Percentiles rank a stretch among this genome's conserved stretches.
These are phyloP conservation scores for Podospora comata DNA, from an alignment of 495 filamentous ascomycete genomes.

Conservation along the genomic window DNA sequence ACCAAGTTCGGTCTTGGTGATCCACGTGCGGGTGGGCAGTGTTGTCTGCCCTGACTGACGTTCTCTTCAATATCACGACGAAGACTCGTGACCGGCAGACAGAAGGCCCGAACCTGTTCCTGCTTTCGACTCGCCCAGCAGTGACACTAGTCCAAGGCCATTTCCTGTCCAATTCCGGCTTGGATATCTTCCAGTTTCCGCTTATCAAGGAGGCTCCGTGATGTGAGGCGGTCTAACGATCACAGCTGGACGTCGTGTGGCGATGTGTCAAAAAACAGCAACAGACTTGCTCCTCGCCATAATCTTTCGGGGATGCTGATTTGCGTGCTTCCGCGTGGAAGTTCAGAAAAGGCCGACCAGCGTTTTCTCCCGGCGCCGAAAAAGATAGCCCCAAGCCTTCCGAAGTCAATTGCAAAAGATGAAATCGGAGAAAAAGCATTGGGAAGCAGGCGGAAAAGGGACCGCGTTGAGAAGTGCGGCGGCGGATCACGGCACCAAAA, in stretches of 20 bases:
- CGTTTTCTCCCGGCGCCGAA: not conserved
- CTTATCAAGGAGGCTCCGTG: not conserved
- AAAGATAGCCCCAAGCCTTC: not conserved
- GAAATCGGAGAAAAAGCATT: not conserved
- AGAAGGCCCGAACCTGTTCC: not conserved
- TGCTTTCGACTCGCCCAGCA: not conserved
- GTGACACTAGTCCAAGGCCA: not conserved
- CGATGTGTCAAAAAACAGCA: not conserved
- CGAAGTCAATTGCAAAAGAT: not conserved
- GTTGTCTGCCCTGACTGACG: not conserved
- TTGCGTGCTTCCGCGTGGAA: not conserved
- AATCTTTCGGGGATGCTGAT: not conserved
- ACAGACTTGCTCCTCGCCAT: not conserved
- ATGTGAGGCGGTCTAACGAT: not conserved
- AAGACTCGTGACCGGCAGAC: not conserved
- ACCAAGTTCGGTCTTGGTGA: not conserved
- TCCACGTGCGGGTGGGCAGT: not conserved
- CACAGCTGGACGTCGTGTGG: not conserved
- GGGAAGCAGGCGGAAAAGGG: not conserved
- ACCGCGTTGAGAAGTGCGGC: not conserved
- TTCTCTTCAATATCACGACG: not conserved
- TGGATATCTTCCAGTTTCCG: not conserved
- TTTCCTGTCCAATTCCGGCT: not conserved
- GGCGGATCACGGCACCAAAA: slow-evolving; percentile 6
- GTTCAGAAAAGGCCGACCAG: not conserved